A percentile compares a stretch with the other conserved stretches of the same genome.
Conservation (phyloP, 129 eudicot species). For the Kitagawia praeruptora region DNA sequence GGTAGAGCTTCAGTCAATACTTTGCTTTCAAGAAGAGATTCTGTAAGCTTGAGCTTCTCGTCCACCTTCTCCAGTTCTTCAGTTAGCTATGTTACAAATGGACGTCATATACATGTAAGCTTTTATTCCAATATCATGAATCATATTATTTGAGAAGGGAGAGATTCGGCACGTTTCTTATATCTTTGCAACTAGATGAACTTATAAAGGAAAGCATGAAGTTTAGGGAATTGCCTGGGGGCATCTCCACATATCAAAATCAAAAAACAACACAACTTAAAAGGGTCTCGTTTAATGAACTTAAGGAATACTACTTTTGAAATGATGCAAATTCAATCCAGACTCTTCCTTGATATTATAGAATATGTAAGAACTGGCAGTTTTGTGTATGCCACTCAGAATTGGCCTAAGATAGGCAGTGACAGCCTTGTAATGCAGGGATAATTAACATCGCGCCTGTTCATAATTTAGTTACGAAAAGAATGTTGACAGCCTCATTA, state of each 20-base stretch:
- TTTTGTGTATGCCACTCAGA: background rate
- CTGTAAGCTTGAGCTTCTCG: conserved; percentile 79
- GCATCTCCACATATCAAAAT: background rate
- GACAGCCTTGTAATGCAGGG: background rate
- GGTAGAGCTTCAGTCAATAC: conserved; percentile 26
- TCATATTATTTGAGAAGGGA: background rate
- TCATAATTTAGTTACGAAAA: background rate
- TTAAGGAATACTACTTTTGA: background rate
- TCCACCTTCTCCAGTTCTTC: conserved; percentile 77
- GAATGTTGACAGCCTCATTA: background rate
- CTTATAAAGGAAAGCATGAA: background rate
- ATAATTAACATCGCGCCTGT: background rate
- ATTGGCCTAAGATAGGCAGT: background rate
- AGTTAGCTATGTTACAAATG: conserved; percentile 45
- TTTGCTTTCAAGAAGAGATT: conserved; percentile 72
- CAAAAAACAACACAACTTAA: background rate
- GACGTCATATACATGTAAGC: conserved; percentile 22
- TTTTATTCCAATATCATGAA: conserved; percentile 12
- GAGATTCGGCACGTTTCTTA: background rate
- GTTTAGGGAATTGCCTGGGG: background rate
- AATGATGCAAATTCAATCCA: background rate
- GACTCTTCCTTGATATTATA: background rate
- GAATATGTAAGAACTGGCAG: background rate
- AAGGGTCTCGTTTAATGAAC: background rate
- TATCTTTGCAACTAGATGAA: background rate